Evolutionary conservation across 352 stramenopile species (phyloP).

Genomic region (Stephanocyclus meneghinianus): DNA sequence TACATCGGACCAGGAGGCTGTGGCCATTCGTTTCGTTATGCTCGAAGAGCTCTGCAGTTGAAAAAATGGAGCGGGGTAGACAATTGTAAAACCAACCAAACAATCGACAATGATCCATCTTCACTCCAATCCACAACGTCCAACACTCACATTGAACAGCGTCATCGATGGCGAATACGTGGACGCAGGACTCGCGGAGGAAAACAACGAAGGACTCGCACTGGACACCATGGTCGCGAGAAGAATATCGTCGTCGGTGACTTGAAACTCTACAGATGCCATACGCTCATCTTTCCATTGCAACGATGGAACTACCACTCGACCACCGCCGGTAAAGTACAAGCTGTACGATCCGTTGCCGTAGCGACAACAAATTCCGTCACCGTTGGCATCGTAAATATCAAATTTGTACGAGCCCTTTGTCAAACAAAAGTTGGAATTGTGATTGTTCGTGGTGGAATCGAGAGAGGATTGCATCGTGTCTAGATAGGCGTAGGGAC

Average conservation of each 20-base stretch:
- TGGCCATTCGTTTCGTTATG: background rate
- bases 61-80: background rate
- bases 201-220: too few relatives aligned
- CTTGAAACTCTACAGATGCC: background rate
- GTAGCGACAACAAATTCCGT: constrained; percentile 13
- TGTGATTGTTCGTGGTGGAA: background rate
- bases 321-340: background rate
- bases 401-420: constrained; percentile 20
- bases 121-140: too few relatives aligned
- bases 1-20: background rate
- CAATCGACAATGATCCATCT: too few relatives aligned
- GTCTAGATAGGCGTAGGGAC: constrained; percentile 11
- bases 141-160: too few relatives aligned
- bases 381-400: constrained; percentile 6
- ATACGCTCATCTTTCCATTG: background rate
- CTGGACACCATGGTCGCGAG: background rate
- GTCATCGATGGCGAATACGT: too few relatives aligned
- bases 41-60: background rate
- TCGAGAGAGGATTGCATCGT: background rate
- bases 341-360: background rate
- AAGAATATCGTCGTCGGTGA: constrained; percentile 1
- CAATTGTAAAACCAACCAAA: too few relatives aligned
- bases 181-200: too few relatives aligned
- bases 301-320: background rate
- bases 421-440: background rate